Percentiles rank a stretch among this genome's conserved stretches.
These are phyloP conservation scores for Tarenaya hassleriana DNA, from an alignment of 345 rosid genomes.

Conservation along the genomic window DNA sequence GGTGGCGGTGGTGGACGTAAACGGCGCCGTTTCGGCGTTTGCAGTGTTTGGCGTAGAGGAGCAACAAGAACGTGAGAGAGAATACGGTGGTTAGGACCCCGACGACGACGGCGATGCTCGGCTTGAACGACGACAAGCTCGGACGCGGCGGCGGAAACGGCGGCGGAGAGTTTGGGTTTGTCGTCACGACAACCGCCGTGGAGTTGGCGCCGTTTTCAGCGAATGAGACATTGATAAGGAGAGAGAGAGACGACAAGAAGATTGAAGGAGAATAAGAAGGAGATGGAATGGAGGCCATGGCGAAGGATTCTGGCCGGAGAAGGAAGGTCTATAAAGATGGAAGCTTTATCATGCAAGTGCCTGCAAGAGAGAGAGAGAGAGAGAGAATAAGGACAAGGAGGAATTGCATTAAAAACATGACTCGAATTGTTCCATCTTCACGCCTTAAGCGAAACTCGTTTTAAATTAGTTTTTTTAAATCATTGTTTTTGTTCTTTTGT, in stretches of 20 bases:
- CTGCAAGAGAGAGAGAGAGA: conserved; percentile 23
- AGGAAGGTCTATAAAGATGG: conserved; percentile 20
- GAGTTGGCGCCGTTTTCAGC: conserved; percentile 15
- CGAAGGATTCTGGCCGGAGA: conserved; percentile 17
- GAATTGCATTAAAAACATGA: conserved; percentile 31
- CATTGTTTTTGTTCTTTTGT: no score
- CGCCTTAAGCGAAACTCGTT: background rate
- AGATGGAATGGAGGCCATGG: conserved; percentile 13
- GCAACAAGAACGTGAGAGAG: conserved; percentile 65
- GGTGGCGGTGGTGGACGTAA: conserved; percentile 14
- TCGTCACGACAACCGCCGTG: conserved; percentile 18
- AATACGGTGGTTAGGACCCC: conserved; percentile 58
- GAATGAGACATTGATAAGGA: conserved; percentile 19
- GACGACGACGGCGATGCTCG: conserved; percentile 52
- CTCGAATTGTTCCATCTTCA: background rate
- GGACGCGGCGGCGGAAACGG: conserved; percentile 17
- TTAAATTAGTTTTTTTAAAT: background rate
- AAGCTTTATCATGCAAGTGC: conserved; percentile 16
- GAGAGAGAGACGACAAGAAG: conserved; percentile 14
- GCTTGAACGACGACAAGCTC: conserved; percentile 36
- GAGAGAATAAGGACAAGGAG: conserved; percentile 31
- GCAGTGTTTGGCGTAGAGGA: conserved; percentile 84
- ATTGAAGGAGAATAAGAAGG: conserved; percentile 1
- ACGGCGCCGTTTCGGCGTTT: conserved; percentile 25
- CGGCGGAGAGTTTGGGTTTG: background rate